These are phyloP conservation scores for Penicillium janthinellum DNA, from an alignment of 2,329 filamentous ascomycete species.

Conservation along the genomic window DNA sequence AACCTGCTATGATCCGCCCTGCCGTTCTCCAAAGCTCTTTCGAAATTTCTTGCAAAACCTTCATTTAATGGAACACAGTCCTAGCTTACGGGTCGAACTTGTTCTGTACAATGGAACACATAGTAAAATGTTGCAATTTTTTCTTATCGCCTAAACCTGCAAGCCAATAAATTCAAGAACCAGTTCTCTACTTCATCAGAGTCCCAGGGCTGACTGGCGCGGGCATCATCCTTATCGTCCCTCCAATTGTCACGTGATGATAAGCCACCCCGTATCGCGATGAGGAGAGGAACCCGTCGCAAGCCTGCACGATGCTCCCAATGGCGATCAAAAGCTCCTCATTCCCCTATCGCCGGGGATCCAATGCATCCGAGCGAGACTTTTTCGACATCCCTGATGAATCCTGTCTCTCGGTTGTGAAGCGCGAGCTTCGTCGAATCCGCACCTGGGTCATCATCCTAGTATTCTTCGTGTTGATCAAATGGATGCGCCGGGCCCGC, in stretches of 20 bases:
- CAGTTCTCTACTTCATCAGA: not conserved
- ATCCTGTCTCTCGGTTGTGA: slow-evolving; percentile 29
- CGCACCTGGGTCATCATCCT: slow-evolving; percentile 34
- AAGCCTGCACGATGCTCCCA: not conserved
- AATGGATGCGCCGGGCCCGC: slow-evolving; percentile 28
- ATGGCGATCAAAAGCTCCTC: slow-evolving; percentile 17
- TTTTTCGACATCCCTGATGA: slow-evolving; percentile 43
- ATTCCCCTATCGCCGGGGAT: slow-evolving; percentile 33
- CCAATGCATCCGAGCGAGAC: slow-evolving; percentile 36
- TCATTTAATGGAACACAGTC: no score
- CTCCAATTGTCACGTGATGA: not conserved
- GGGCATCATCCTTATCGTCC: not conserved
- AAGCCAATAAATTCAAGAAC: no score
- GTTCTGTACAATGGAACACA: no score
- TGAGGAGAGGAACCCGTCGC: not conserved
- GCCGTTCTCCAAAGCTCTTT: no score
- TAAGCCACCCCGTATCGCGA: not conserved
- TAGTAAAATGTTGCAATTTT: no score
- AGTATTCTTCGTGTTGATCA: slow-evolving; percentile 28
- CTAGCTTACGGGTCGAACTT: no score
- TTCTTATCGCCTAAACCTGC: no score
- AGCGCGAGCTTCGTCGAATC: slow-evolving; percentile 35
- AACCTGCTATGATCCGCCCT: no score
- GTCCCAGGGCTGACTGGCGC: not conserved
- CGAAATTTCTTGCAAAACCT: no score